Evolutionary conservation across 2,329 filamentous ascomycete species (phyloP).

Genomic region (Hyphodiscus sp.): DNA sequence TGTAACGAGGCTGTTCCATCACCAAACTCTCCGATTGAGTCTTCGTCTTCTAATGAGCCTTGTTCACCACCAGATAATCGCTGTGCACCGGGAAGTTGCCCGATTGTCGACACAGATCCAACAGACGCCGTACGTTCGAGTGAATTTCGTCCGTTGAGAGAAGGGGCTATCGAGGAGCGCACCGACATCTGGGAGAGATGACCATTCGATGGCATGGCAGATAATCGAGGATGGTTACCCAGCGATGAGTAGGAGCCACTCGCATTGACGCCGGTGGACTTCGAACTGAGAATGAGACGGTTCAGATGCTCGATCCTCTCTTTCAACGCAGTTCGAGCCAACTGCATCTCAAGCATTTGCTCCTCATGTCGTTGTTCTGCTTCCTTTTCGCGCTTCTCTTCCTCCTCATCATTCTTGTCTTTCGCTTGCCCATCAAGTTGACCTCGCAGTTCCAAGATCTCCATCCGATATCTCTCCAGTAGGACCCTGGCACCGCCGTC

Average conservation of each 20-base stretch:
- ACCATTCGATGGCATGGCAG: slow-evolving; percentile 30
- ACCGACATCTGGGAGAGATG: slow-evolving; percentile 49
- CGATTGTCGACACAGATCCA: slow-evolving; percentile 43
- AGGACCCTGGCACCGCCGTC: slow-evolving; percentile 83
- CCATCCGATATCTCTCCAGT: slow-evolving; percentile 86
- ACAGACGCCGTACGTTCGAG: slow-evolving; percentile 62
- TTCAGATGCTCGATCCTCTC: slow-evolving; percentile 97
- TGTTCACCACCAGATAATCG: slow-evolving; percentile 21
- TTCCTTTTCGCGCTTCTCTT: slow-evolving; percentile 69
- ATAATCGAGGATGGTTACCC: slow-evolving; percentile 57
- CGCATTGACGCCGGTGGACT: slow-evolving; percentile 87
- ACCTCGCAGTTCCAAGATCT: slow-evolving; percentile 74
- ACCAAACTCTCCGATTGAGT: slow-evolving; percentile 72
- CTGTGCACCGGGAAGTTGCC: slow-evolving; percentile 19
- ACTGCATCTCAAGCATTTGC: slow-evolving; percentile 97
- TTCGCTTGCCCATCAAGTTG: slow-evolving; percentile 83
- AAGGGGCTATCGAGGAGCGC: slow-evolving; percentile 65
- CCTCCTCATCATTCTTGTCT: slow-evolving; percentile 59
- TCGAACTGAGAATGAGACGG: slow-evolving; percentile 88
- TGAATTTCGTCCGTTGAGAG: slow-evolving; percentile 37
- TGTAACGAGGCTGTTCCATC: slow-evolving; percentile 77
- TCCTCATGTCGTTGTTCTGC: slow-evolving; percentile 85
- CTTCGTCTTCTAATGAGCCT: slow-evolving; percentile 49
- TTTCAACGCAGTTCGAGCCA: slow-evolving; percentile 90
- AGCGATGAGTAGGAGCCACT: slow-evolving; percentile 66